Conservation (phyloP, 495 filamentous ascomycete species). For the Aspergillus heteromorphus region DNA sequence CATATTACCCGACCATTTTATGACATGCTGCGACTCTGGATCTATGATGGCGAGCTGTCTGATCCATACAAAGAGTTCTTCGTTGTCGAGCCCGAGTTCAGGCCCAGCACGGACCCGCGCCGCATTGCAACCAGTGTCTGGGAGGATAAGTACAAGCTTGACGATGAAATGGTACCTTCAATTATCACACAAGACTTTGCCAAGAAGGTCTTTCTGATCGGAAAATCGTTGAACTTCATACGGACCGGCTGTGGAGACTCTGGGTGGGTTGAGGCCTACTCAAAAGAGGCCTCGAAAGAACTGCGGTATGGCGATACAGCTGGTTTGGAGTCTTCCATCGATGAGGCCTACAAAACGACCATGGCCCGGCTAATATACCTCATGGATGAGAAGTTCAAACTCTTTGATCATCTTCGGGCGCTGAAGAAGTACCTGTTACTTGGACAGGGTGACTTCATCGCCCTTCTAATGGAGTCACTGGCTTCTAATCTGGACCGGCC, state of each 20-base stretch:
- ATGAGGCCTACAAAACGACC: conserved; percentile 94
- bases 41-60: conserved; percentile 94
- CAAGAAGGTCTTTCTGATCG: conserved; percentile 92
- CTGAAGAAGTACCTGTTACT: conserved; percentile 93
- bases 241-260: conserved; percentile 90
- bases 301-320: conserved; percentile 92
- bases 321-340: conserved; percentile 84
- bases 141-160: conserved; percentile 94
- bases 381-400: conserved; percentile 88
- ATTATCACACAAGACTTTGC: conserved; percentile 92
- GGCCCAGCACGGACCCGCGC: conserved; percentile 44
- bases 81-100: conserved; percentile 66
- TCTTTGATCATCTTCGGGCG: conserved; percentile 87
- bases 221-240: conserved; percentile 97
- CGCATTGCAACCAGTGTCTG: conserved; percentile 85
- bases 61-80: conserved; percentile 97
- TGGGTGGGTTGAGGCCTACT: conserved; percentile 93
- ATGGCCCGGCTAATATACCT: conserved; percentile 93
- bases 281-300: conserved; percentile 89
- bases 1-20: conserved; percentile 96
- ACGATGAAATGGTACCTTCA: conserved; percentile 79
- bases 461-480: conserved; percentile 93
- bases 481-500: conserved; percentile 89
- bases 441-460: conserved; percentile 96
- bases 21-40: conserved; percentile 93